These are phyloP conservation scores for Xylaria sp. DNA, from an alignment of 2,329 filamentous ascomycete genomes.

Conservation along the genomic window DNA sequence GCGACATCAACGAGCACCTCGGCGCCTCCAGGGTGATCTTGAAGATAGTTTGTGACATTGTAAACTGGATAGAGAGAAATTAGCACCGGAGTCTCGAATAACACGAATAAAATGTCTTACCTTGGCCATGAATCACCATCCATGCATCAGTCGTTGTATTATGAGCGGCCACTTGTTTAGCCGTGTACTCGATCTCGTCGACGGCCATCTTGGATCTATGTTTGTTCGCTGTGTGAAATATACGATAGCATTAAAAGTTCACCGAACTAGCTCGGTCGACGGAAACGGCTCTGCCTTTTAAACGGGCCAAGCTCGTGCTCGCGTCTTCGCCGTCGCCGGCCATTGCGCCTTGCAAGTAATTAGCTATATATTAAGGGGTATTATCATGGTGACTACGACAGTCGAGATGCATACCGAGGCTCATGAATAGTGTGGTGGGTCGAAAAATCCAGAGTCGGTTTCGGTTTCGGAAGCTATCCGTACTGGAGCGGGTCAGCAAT, in stretches of 20 bases:
- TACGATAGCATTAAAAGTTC: neutral
- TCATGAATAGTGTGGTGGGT: constrained; percentile 8
- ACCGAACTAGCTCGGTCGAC: neutral
- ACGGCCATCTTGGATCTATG: constrained; percentile 22
- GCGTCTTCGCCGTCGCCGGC: neutral
- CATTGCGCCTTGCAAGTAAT: constrained; percentile 6
- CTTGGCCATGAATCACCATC: constrained; percentile 62
- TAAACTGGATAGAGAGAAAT: constrained; percentile 53
- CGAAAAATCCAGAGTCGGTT: neutral
- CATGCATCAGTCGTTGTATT: constrained; percentile 55
- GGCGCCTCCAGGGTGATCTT: constrained; percentile 73
- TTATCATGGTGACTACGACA: neutral
- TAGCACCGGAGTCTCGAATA: neutral
- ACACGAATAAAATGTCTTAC: constrained; percentile 38
- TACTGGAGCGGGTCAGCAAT: constrained; percentile 10
- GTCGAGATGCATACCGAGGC: constrained; percentile 23
- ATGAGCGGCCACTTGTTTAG: constrained; percentile 55
- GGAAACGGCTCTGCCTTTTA: constrained; percentile 17
- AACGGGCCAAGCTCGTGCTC: constrained; percentile 7
- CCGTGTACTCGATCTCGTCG: constrained; percentile 39
- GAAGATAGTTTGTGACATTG: constrained; percentile 60
- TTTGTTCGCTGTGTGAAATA: neutral
- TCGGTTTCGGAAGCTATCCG: neutral
- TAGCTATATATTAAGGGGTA: neutral
- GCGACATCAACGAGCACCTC: constrained; percentile 79